Conservation (phyloP, 805 yeast species). For the Saturnispora serradocipensis region DNA sequence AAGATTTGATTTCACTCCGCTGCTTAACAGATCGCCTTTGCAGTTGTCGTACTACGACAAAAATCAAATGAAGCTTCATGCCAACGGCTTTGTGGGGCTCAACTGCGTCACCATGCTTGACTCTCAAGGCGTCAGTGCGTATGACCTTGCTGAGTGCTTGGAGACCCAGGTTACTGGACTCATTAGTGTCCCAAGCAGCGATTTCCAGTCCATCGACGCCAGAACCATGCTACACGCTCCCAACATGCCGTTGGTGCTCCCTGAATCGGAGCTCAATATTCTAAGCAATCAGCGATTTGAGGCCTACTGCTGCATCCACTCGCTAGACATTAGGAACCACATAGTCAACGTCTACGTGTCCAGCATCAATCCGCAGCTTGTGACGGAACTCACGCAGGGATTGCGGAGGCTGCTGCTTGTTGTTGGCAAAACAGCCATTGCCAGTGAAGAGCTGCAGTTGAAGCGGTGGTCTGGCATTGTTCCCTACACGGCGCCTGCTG, state of each 20-base stretch:
- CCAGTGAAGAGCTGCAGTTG: constrained; percentile 32
- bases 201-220: constrained; percentile 9
- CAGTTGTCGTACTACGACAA: constrained; percentile 30
- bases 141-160: constrained; percentile 28
- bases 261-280: constrained; percentile 12
- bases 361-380: constrained; percentile 11
- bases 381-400: constrained; percentile 11
- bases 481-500: constrained; percentile 35
- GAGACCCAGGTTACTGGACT: constrained; percentile 37
- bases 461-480: constrained; percentile 6
- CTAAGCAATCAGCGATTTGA: constrained; percentile 24
- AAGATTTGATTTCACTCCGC: constrained; percentile 36
- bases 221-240: neutral
- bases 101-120: constrained; percentile 29
- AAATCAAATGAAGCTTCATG: neutral
- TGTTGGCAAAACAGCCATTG: constrained; percentile 60
- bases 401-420: constrained; percentile 33
- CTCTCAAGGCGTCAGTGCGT: constrained; percentile 25
- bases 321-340: constrained; percentile 35
- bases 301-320: constrained; percentile 60
- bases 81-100: constrained; percentile 25
- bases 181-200: constrained; percentile 25
- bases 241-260: constrained; percentile 22
- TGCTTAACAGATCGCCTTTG: constrained; percentile 32
- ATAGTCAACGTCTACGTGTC: constrained; percentile 41